Percentiles rank a stretch among this genome's conserved stretches.
Conservation (phyloP, 805 yeast genomes). For the Cyberlindnera amylophila region DNA sequence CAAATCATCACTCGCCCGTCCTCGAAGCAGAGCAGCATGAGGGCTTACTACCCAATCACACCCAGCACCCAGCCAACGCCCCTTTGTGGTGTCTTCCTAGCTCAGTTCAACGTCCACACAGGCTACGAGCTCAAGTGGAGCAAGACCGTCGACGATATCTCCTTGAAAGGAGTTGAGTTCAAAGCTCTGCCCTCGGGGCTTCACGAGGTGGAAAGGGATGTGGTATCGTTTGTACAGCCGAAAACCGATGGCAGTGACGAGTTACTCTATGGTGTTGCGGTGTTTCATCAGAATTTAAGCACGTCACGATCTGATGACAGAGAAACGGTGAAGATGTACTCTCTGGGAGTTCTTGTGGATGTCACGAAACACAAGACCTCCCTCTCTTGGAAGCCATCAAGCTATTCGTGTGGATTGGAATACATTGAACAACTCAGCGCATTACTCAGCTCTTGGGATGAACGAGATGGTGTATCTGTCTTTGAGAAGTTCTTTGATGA, state of each 20-base stretch:
- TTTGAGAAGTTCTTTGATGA: conserved; percentile 26
- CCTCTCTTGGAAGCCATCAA: conserved; percentile 39
- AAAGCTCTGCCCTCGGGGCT: conserved; percentile 68
- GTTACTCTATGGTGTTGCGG: conserved; percentile 46
- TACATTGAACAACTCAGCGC: conserved; percentile 34
- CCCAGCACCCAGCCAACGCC: conserved; percentile 24
- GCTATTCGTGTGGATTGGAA: conserved; percentile 41
- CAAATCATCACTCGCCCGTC: not conserved
- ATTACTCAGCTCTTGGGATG: conserved; percentile 25
- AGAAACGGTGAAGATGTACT: conserved; percentile 52
- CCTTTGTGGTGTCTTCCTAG: conserved; percentile 41
- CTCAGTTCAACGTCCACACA: conserved; percentile 47
- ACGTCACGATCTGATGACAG: conserved; percentile 32
- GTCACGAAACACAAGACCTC: conserved; percentile 28
- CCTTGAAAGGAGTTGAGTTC: conserved; percentile 50
- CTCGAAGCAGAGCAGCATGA: conserved; percentile 1
- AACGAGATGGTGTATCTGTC: conserved; percentile 17
- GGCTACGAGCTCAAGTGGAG: conserved; percentile 50
- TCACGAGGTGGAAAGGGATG: conserved; percentile 49
- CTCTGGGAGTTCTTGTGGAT: conserved; percentile 59
- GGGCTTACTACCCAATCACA: conserved; percentile 11
- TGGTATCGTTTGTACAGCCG: conserved; percentile 46
- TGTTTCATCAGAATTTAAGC: conserved; percentile 43
- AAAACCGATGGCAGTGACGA: conserved; percentile 20
- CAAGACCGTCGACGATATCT: conserved; percentile 27